These are phyloP conservation scores for Micractinium conductrix DNA, from an alignment of 139 green algal genomes.

Conservation along the genomic window DNA sequence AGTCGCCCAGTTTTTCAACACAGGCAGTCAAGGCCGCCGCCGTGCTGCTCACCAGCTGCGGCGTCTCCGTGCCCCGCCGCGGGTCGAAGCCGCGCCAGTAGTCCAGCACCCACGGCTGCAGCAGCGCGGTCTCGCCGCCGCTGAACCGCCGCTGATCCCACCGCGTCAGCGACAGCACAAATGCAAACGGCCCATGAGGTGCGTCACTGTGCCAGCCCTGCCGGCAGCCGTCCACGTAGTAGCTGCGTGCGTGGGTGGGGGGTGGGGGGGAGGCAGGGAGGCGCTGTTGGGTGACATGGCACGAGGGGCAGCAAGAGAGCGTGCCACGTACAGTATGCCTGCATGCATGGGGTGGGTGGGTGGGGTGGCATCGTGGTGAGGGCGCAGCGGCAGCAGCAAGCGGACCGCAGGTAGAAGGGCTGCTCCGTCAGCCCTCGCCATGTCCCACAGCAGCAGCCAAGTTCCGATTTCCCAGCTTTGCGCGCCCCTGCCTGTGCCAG, in stretches of 20 bases:
- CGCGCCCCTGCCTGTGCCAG: conserved; percentile 65
- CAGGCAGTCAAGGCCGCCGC: too few relatives aligned
- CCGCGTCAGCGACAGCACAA: conserved; percentile 82
- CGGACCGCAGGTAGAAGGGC: too few relatives aligned
- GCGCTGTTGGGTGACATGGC: too few relatives aligned
- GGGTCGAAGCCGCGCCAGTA: conserved; percentile 74
- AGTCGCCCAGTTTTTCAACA: too few relatives aligned
- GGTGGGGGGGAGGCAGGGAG: too few relatives aligned
- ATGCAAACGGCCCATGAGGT: conserved; percentile 72
- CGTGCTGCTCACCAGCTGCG: conserved; percentile 59
- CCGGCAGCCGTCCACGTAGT: conserved; percentile 72
- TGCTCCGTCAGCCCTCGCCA: too few relatives aligned
- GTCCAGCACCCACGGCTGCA: conserved; percentile 65
- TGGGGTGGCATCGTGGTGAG: too few relatives aligned
- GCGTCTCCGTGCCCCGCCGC: conserved; percentile 65
- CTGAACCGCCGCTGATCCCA: conserved; percentile 68
- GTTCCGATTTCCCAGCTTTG: neutral
- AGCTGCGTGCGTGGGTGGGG: too few relatives aligned
- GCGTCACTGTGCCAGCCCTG: conserved; percentile 38
- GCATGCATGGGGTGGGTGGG: too few relatives aligned
- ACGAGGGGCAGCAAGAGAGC: neutral
- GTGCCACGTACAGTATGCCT: neutral
- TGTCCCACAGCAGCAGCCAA: too few relatives aligned
- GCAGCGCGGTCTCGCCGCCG: conserved; percentile 77
- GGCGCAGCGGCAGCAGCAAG: too few relatives aligned